Base-by-base conservation (phyloP, 345 rosid genomes). In the Linum tenue region DNA sequence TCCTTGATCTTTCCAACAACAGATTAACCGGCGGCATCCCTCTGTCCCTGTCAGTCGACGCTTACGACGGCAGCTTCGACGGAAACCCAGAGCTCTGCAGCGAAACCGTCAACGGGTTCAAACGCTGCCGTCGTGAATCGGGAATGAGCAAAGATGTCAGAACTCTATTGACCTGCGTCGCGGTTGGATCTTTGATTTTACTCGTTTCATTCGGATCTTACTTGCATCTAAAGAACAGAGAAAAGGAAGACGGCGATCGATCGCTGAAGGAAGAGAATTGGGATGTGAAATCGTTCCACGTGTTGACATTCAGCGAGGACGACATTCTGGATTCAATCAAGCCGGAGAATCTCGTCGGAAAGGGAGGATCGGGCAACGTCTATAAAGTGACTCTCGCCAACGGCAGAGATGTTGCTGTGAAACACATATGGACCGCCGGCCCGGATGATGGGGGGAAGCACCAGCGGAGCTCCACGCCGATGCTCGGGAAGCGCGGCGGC, bases 321-420 rank as follows among this genome's bases (percentile, higher is more conserved):
- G 96, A 88, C 73, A 88, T 92, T 78, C 79, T 92, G 5, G 90
- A 88, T 79, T 83, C 99, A 5, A 88, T 92, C 63, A 86, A 85
- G 71, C 85, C 77, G 62, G 97, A 90, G 81, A 90, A 92, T 67
- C 69, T 90, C 40, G 88, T 92, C 10, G 99, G 99, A 56, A 86
- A 80, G 72, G 97, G 97, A 36, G 99, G 99, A 3, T 88, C 86
- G 0, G 99, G 97, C 35, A 81, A 84, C 53, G 99, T 92, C 11
- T 92, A 90, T 78, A 86, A 68, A 80, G 95, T 82, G 1, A 55
- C 56, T n/a, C 82, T 88, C 15, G 72, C 82, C 37, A 84, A 78
- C 5, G 98, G 96, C 40, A 80, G 75, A 74, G 90, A 88, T 60
- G 84, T 92, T 1, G 99, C 99, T 0, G 99, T 86, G 60, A 92